Base-by-base conservation (phyloP, 2,329 filamentous ascomycete genomes). In the Stagonosporopsis vannaccii region DNA sequence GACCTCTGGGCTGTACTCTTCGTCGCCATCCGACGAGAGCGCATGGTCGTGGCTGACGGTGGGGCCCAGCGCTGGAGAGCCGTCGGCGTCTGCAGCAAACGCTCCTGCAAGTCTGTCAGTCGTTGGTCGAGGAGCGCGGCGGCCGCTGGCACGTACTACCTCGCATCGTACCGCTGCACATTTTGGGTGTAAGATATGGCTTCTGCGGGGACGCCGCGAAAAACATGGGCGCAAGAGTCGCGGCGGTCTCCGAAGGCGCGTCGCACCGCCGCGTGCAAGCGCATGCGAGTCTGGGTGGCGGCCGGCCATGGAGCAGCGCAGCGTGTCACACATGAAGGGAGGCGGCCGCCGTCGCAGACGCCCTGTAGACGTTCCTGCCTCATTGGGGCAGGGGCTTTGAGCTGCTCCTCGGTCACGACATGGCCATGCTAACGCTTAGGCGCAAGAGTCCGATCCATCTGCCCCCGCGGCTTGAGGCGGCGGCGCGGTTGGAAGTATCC, bases 21-120 rank as follows among this genome's bases (percentile, higher is more conserved):
- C 74, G 13, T 76, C 73, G 20, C 75, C 74, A 36, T 73, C 74
- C 37, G 73, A 76, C 39, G 69, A 69, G 7, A 74, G 67, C 35
- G 70, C 64, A 49, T 73, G 71, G 57, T 75, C 72, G 43, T 68
- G 68, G 58, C 65, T 57, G 25, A 71, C 62, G 49, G 67, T 55
- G 32, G 72, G 67, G 23, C 61, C 62, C 51, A 75, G 60, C 43
- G 75, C 65, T 42, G 74, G 74, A 33, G 74, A 76, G 44, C 65
- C 74, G 57, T 76, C 74, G 22, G 68, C 72, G 46, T 73, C 71
- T 23, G 61, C 70, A 43, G 71, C 67, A 48, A 69, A 70, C 8
- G 67, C 59, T 28, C 61, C 71, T 73, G 42, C 32, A 15, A 17
- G 1, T 26, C 23, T 20, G 17, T 56, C 25, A 51, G 53, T 22